These are phyloP conservation scores for Podochytrium sp. DNA, from an alignment of 192 early-diverging fungal genomes.

Conservation along the genomic window DNA sequence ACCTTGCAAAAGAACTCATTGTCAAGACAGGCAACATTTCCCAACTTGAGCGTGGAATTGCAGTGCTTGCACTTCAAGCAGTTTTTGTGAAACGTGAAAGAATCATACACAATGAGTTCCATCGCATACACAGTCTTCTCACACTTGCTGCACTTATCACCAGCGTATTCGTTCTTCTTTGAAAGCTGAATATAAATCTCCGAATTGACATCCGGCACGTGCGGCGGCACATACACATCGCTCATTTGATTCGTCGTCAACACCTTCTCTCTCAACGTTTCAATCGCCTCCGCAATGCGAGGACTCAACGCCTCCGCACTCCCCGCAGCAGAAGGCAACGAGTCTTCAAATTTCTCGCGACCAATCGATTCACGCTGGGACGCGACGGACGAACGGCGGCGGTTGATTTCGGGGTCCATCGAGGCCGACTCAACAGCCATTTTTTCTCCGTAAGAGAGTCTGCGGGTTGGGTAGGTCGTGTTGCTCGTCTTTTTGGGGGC, in stretches of 20 bases:
- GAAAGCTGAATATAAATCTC: background rate
- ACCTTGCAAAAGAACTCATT: slow-evolving; percentile 47
- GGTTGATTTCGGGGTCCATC: background rate
- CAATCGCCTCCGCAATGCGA: slow-evolving; percentile 3
- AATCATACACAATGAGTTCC: slow-evolving; percentile 42
- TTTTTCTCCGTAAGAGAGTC: background rate
- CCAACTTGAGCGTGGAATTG: slow-evolving; percentile 41
- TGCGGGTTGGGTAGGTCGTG: background rate
- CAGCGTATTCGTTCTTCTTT: background rate
- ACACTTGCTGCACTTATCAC: slow-evolving; percentile 6
- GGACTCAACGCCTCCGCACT: background rate
- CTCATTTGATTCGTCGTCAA: background rate
- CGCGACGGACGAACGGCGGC: background rate
- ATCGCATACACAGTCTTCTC: slow-evolving; percentile 38
- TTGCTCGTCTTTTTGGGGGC: too few relatives aligned
- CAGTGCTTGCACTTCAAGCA: slow-evolving; percentile 52
- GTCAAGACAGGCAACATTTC: slow-evolving; percentile 46
- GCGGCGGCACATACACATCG: background rate
- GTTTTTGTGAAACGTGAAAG: slow-evolving; percentile 39
- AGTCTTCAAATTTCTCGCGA: slow-evolving; percentile 18
- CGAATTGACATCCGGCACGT: background rate
- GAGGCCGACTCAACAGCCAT: background rate
- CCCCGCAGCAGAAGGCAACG: background rate
- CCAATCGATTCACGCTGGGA: background rate
- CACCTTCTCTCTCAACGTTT: background rate